Evolutionary conservation across 805 yeast genomes (phyloP).

Genomic region (Monosporozyma unispora): DNA sequence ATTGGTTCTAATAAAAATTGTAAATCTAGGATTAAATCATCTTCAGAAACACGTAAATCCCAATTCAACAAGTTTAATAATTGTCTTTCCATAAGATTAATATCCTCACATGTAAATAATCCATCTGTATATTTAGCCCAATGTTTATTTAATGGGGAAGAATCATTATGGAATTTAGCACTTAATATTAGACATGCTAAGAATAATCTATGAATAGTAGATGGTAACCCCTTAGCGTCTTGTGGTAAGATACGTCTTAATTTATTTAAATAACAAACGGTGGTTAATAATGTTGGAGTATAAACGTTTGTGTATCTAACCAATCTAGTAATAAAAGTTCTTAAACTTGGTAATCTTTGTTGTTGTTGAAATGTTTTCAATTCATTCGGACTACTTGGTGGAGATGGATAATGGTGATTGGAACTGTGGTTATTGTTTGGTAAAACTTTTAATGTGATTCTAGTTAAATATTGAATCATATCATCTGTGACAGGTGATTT

Average conservation of each 20-base stretch:
- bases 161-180: slow-evolving; percentile 68
- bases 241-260: slow-evolving; percentile 53
- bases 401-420: slow-evolving; percentile 21
- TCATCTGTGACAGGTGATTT: slow-evolving; percentile 64
- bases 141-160: slow-evolving; percentile 67
- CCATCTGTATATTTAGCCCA: slow-evolving; percentile 79
- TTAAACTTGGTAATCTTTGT: slow-evolving; percentile 46
- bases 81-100: slow-evolving; percentile 76
- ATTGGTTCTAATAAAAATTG: slow-evolving; percentile 70
- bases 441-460: slow-evolving; percentile 54
- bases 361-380: neutral
- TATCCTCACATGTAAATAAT: slow-evolving; percentile 55
- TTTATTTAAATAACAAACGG: slow-evolving; percentile 58
- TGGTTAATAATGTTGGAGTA: slow-evolving; percentile 68
- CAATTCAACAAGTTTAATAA: slow-evolving; percentile 58
- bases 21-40: slow-evolving; percentile 58
- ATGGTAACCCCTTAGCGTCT: slow-evolving; percentile 68
- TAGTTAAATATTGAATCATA: slow-evolving; percentile 63
- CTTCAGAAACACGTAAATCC: slow-evolving; percentile 58
- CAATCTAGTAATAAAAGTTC: slow-evolving; percentile 62
- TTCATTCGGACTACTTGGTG: slow-evolving; percentile 28
- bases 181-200: slow-evolving; percentile 66
- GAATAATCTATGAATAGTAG: slow-evolving; percentile 71
- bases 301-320: slow-evolving; percentile 73
- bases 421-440: slow-evolving; percentile 33